Evolutionary conservation across 129 eudicot species (phyloP).

Genomic region (Erigeron canadensis): DNA sequence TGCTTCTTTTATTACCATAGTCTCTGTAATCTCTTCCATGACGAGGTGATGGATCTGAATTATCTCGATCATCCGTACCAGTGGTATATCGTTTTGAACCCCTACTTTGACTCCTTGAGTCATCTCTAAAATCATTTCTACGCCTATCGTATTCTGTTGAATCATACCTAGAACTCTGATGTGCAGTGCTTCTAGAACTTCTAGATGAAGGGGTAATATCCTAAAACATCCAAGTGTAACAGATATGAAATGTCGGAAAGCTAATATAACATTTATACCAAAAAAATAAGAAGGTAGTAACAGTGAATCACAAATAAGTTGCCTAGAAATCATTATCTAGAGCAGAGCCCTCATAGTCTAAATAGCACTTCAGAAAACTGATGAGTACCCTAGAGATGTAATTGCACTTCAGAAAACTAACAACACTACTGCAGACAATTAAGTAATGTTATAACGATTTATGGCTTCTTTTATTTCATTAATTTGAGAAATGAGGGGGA

Average conservation of each 20-base stretch:
- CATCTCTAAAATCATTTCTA: conserved; percentile 49
- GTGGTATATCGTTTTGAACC: conserved; percentile 39
- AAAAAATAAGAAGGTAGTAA: not conserved
- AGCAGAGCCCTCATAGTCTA: no score
- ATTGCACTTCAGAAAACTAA: no score
- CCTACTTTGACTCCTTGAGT: conserved; percentile 46
- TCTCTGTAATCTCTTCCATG: conserved; percentile 50
- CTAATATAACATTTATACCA: not conserved
- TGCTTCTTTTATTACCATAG: conserved; percentile 62
- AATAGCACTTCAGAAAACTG: no score
- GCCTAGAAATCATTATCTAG: no score
- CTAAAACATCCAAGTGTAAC: conserved; percentile 30
- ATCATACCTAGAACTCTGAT: conserved; percentile 45
- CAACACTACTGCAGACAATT: no score
- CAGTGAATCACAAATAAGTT: not conserved
- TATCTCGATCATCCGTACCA: conserved; percentile 42
- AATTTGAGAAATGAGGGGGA: no score
- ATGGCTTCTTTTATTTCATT: no score
- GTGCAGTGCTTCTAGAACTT: conserved; percentile 39
- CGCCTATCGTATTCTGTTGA: conserved; percentile 35
- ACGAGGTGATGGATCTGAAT: conserved; percentile 41
- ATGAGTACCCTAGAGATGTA: no score
- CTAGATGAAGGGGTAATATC: conserved; percentile 43
- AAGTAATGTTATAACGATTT: no score
- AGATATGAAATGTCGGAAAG: conserved; percentile 4